Evolutionary conservation across 2,329 filamentous ascomycete genomes (phyloP).

Genomic region (Paramyrothecium sp.): DNA sequence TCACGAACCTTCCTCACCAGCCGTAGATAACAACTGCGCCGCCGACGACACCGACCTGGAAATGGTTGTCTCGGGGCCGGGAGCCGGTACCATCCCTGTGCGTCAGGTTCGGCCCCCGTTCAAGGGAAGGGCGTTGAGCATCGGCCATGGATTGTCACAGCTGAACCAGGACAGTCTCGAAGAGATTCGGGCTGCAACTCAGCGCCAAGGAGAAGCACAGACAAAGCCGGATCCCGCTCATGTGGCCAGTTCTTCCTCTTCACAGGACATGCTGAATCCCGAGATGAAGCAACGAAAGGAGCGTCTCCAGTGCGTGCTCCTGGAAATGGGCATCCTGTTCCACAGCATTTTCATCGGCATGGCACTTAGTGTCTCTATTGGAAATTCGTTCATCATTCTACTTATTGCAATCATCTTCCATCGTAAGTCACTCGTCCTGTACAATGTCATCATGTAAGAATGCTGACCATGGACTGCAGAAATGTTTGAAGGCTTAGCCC

Average conservation of each 20-base stretch:
- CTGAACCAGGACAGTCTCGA: slow-evolving; percentile 19
- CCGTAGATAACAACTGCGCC: slow-evolving; percentile 5
- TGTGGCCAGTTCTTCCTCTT: slow-evolving; percentile 19
- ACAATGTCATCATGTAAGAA: fast-evolving
- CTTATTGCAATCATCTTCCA: slow-evolving; percentile 78
- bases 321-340: slow-evolving; percentile 70
- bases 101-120: slow-evolving; percentile 31
- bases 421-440: slow-evolving; percentile 30
- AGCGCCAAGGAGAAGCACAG: slow-evolving; percentile 9
- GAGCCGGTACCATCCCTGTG: slow-evolving; percentile 18
- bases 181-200: slow-evolving; percentile 11
- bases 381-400: slow-evolving; percentile 74
- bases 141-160: slow-evolving; percentile 29
- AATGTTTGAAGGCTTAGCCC: slow-evolving; percentile 55
- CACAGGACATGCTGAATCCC: slow-evolving; percentile 29
- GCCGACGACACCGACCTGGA: not conserved
- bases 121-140: slow-evolving; percentile 29
- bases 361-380: slow-evolving; percentile 76
- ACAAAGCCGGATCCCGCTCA: slow-evolving; percentile 17
- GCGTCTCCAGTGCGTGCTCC: slow-evolving; percentile 72
- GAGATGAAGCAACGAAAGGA: slow-evolving; percentile 62
- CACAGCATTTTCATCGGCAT: slow-evolving; percentile 78
- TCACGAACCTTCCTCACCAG: slow-evolving; percentile 17
- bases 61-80: not conserved
- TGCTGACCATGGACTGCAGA: slow-evolving; percentile 26